A percentile compares a stretch with the other conserved stretches of the same genome.
phyloP scores from a whole-genome alignment of 371 early-diverging fungal species.

The Rhizopus microsporus region DNA sequence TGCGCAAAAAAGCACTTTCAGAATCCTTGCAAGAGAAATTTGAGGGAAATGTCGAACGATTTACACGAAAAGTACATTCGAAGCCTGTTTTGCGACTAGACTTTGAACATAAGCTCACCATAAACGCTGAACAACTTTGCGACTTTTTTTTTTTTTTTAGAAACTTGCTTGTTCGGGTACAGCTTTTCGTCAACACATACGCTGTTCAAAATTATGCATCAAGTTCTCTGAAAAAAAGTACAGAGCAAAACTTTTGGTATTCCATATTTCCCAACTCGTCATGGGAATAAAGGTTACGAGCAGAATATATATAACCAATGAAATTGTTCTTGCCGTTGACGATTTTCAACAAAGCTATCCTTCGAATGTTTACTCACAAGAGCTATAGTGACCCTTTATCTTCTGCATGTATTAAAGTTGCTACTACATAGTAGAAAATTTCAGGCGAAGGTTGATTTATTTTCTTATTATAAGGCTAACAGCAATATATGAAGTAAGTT shows the following conservation, averaged over 20 bases:
- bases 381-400: background rate
- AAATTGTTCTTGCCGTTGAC: background rate
- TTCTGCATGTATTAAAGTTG: background rate
- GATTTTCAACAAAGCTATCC: background rate
- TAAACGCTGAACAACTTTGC: background rate
- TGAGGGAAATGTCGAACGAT: background rate
- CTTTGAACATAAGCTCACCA: background rate
- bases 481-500: background rate
- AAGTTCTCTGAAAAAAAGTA: too few relatives aligned
- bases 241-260: background rate
- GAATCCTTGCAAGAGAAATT: background rate
- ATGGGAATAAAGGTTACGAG: background rate
- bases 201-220: background rate
- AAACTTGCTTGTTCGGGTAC: background rate
- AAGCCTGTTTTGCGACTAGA: background rate
- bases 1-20: background rate
- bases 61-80: background rate
- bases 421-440: background rate
- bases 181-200: background rate
- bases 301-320: background rate
- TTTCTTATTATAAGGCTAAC: too few relatives aligned
- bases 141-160: too few relatives aligned
- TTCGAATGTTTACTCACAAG: background rate
- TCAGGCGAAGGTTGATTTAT: background rate
- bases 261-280: background rate